phyloP scores from a whole-genome alignment of 768 basidiomycete species.

The Ramaria sp. region DNA sequence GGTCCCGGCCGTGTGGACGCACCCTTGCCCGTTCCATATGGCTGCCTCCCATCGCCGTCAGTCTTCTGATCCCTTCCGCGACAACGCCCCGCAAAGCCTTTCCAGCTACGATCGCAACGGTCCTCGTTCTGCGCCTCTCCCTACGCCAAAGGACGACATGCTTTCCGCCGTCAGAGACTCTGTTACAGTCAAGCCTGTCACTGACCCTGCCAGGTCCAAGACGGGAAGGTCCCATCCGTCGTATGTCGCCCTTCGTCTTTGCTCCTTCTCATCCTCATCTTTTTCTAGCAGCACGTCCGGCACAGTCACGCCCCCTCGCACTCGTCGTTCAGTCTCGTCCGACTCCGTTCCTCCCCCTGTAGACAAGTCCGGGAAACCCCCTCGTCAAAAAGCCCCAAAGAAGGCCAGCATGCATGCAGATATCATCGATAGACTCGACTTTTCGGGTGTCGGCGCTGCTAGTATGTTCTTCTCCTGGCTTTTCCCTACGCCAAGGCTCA shows the following conservation, averaged over 20 bases:
- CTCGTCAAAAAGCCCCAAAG: constrained; percentile 37
- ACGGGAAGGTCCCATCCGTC: constrained; percentile 43
- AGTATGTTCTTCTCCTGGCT: constrained; percentile 39
- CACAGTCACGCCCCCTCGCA: constrained; percentile 15
- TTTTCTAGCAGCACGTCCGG: constrained; percentile 16
- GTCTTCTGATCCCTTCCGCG: constrained; percentile 6
- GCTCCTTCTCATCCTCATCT: constrained; percentile 22
- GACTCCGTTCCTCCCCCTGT: constrained; percentile 33
- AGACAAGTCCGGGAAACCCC: constrained; percentile 31
- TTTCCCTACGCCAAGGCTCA: constrained; percentile 8
- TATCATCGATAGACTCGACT: constrained; percentile 84
- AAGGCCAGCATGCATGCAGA: constrained; percentile 79
- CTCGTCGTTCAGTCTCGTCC: constrained; percentile 39
- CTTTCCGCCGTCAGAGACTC: constrained; percentile 61
- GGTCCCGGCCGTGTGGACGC: too few relatives aligned
- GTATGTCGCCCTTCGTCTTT: constrained; percentile 25
- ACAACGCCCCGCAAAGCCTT: constrained; percentile 9
- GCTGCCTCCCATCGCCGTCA: constrained; percentile 4
- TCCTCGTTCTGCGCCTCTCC: constrained; percentile 16
- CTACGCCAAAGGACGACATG: constrained; percentile 31
- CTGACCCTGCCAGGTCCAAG: constrained; percentile 34
- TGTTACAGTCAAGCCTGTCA: constrained; percentile 41
- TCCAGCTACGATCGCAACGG: constrained; percentile 25
- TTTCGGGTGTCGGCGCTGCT: constrained; percentile 63
- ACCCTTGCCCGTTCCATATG: not conserved